Percentiles rank a stretch among this genome's conserved stretches.
Evolutionary conservation across 345 rosid genomes (phyloP).

Genomic region (Gossypium herbaceum): DNA sequence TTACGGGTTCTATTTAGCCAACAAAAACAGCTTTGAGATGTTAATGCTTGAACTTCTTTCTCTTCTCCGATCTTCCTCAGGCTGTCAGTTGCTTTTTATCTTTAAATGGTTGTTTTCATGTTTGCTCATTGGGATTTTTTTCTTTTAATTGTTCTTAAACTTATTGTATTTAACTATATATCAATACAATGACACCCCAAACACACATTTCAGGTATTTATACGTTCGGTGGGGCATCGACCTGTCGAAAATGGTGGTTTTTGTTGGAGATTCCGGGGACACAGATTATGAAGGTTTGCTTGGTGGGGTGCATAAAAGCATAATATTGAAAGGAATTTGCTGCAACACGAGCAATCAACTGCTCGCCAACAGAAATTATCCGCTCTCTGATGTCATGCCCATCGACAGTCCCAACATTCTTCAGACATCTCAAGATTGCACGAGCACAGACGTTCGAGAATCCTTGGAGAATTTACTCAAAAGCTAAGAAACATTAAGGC

Average conservation of each 20-base stretch:
- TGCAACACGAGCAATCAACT: constrained; percentile 43
- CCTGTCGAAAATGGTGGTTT: constrained; percentile 73
- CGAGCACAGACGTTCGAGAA: constrained; percentile 42
- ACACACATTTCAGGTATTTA: constrained; percentile 56
- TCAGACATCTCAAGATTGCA: constrained; percentile 44
- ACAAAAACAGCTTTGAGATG: background rate
- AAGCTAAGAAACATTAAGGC: constrained; percentile 18
- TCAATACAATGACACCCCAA: background rate
- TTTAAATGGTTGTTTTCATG: background rate
- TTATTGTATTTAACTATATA: background rate
- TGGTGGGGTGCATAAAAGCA: constrained; percentile 78
- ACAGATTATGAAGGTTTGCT: constrained; percentile 93
- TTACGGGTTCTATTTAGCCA: background rate
- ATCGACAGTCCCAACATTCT: constrained; percentile 59
- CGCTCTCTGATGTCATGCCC: constrained; percentile 78
- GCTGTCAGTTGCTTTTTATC: background rate
- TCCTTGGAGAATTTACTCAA: constrained; percentile 52
- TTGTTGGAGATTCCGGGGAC: constrained; percentile 90
- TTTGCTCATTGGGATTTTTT: background rate
- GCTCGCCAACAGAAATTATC: constrained; percentile 66
- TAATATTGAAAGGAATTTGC: constrained; percentile 68
- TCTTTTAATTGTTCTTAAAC: background rate
- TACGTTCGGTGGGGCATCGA: constrained; percentile 91
- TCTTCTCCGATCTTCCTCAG: background rate
- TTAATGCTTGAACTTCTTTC: background rate